These are phyloP conservation scores for Suhomyces tanzawaensis DNA, from an alignment of 805 yeast species.

Conservation along the genomic window DNA sequence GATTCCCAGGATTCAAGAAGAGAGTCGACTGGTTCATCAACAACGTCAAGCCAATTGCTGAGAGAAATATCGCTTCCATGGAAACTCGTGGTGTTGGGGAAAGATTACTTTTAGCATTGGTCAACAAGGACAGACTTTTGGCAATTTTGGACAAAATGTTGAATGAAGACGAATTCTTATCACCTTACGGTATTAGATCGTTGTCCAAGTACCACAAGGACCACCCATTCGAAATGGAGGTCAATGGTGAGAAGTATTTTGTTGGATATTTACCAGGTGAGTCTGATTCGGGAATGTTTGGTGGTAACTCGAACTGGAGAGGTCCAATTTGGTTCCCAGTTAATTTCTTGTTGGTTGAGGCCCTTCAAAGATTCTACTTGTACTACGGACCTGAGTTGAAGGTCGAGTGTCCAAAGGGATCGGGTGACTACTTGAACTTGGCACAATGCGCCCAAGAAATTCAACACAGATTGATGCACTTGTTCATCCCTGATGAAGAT, in stretches of 20 bases:
- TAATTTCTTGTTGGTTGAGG: slow-evolving; percentile 79
- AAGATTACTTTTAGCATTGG: slow-evolving; percentile 74
- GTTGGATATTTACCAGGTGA: slow-evolving; percentile 84
- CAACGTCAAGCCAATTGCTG: slow-evolving; percentile 65
- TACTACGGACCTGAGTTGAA: slow-evolving; percentile 85
- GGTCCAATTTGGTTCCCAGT: slow-evolving; percentile 98
- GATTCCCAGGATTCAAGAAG: slow-evolving; percentile 78
- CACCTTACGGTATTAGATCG: slow-evolving; percentile 84
- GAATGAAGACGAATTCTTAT: slow-evolving; percentile 82
- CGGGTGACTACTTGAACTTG: slow-evolving; percentile 70
- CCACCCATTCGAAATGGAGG: slow-evolving; percentile 81
- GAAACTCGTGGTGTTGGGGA: slow-evolving; percentile 77
- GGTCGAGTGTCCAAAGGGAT: slow-evolving; percentile 84
- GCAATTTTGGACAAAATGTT: slow-evolving; percentile 77
- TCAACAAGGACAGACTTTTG: slow-evolving; percentile 71
- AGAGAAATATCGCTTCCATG: slow-evolving; percentile 85
- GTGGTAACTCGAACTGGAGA: slow-evolving; percentile 96
- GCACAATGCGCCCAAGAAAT: slow-evolving; percentile 90
- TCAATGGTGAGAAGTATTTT: slow-evolving; percentile 66
- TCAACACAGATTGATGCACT: slow-evolving; percentile 77
- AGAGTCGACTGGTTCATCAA: slow-evolving; percentile 81
- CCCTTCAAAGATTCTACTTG: slow-evolving; percentile 80
- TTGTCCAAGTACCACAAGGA: slow-evolving; percentile 82
- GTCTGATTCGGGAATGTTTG: slow-evolving; percentile 89
- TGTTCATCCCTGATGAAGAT: slow-evolving; percentile 66